Conservation (phyloP, 345 rosid species). For the Jatropha curcas region DNA sequence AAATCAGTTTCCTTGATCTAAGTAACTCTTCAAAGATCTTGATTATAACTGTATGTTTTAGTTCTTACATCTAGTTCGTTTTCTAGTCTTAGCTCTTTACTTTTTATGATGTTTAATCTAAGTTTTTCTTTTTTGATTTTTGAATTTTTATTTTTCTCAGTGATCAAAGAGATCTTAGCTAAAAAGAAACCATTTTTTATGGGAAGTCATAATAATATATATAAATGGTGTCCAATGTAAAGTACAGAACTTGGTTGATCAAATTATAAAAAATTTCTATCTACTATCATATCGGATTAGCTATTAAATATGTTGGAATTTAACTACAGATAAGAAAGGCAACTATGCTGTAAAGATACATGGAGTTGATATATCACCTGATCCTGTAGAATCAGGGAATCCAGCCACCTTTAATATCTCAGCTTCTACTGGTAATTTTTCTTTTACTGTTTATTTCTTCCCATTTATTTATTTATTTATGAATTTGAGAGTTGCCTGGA, state of each 20-base stretch:
- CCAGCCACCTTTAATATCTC: constrained; percentile 58
- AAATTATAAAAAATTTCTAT: background rate
- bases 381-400: constrained; percentile 51
- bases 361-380: constrained; percentile 54
- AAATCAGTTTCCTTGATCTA: background rate
- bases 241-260: background rate
- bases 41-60: background rate
- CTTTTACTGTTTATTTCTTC: background rate
- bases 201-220: background rate
- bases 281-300: background rate
- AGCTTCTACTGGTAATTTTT: constrained; percentile 51
- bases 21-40: background rate
- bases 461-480: background rate
- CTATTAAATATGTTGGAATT: background rate
- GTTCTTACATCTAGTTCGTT: background rate
- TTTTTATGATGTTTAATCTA: too few species aligned
- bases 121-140: too few species aligned
- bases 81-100: too few species aligned
- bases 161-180: background rate
- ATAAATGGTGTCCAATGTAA: background rate
- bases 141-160: background rate
- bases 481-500: background rate
- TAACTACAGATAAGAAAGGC: constrained; percentile 45
- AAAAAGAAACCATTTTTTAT: too few species aligned
- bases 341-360: constrained; percentile 47